Conservation (phyloP, 2,329 filamentous ascomycete species). For the Teratosphaeria gauchensis region DNA sequence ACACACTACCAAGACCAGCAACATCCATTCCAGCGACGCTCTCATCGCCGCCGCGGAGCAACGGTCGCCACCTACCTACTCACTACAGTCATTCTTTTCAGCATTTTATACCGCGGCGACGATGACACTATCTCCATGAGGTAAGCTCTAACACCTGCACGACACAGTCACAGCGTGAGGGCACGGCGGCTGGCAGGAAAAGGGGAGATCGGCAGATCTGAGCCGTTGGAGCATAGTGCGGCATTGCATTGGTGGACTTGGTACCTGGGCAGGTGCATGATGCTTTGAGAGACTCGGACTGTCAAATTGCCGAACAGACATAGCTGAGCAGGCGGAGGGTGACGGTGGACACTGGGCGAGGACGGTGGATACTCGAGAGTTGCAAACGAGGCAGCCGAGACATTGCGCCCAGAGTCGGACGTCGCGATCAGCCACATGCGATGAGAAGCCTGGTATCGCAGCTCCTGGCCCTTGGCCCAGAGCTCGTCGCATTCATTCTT, state of each 20-base stretch:
- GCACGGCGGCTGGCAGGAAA: not conserved
- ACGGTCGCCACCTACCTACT: not conserved
- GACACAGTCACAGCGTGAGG: not conserved
- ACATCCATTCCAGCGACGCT: not conserved
- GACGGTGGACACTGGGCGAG: not conserved
- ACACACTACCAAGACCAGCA: not conserved
- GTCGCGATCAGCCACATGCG: not conserved
- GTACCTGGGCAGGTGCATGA: not conserved
- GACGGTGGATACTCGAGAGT: not conserved
- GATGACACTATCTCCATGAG: not conserved
- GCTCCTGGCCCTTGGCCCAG: slow-evolving; percentile 25
- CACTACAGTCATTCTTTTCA: not conserved
- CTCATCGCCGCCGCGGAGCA: not conserved
- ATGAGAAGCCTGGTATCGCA: slow-evolving; percentile 24
- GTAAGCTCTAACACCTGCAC: not conserved
- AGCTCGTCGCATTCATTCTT: slow-evolving; percentile 25
- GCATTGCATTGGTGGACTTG: not conserved
- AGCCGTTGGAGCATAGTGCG: not conserved
- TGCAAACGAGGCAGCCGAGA: not conserved
- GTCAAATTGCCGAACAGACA: not conserved
- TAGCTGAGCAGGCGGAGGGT: not conserved
- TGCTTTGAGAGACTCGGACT: not conserved
- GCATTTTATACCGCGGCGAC: not conserved
- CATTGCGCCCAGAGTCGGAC: not conserved
- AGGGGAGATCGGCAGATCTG: not conserved